Evolutionary conservation across 2,329 filamentous ascomycete genomes (phyloP), one percentile per base, ranked within the genome.

Genomic region (Nemania serpens): DNA sequence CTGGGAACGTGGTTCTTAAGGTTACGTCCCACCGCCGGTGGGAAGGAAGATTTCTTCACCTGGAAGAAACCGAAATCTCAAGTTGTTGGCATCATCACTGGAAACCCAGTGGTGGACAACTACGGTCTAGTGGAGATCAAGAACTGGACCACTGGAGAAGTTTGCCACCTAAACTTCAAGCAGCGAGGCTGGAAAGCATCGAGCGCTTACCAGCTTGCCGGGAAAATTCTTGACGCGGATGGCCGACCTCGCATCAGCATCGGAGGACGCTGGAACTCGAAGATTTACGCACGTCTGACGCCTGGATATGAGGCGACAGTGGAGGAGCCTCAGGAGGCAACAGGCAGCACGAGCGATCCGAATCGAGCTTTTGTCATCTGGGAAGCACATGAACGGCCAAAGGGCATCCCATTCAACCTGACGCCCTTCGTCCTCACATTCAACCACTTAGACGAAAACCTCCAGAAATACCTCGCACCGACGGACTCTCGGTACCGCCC

Each of bases 1-100:
- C 84, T 98, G 10, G 95, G 95, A 36, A 99, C 95, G 7, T 99
- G 95, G 95, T 99, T 98, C 79, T 79, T 98, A 62, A 91, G 85
- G 71, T 81, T 99, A 29, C 88, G 92, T 1, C 92, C 93, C 0
- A 84, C 84, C 0, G 81, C 86, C 2, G 91, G 90, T 3, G 89
- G 88, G 10, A 88, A 90, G 69, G 88, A 91, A 65, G 95, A 99
- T 68, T 81, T 97, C 1, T 99, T 96, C 77, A 97, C 94, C 0
- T 99, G 95, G 95, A 98, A 97, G 78, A 99, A 99, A 79, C 93
- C 97, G 17, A 98, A 93, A 0, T 95, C 93, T 1, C 96, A 93
- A 1, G 95, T 99, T n/a, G 88, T 98, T 61, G 95, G 95, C 60
- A 99, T 99, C 75, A 97, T 99, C 70, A 98, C 94, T 0, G 95